phyloP scores from a whole-genome alignment of 2,329 filamentous ascomycete species.

The Epichloe gansuensis region DNA sequence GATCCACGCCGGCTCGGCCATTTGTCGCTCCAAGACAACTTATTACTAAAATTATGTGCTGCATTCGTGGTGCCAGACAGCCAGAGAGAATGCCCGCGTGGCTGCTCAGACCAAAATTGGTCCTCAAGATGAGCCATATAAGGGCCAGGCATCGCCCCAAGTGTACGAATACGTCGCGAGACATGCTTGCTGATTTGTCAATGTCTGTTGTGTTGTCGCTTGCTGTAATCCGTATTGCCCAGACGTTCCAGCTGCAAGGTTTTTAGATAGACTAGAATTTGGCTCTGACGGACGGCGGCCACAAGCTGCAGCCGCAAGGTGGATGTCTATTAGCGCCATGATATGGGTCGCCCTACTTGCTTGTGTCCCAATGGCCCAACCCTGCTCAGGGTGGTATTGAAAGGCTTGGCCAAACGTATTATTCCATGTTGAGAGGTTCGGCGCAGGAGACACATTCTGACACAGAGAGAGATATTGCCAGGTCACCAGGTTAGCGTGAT shows the following conservation, averaged over 20 bases:
- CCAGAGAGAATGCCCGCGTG: background rate
- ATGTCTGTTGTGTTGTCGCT: background rate
- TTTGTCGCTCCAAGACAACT: slow-evolving; percentile 1
- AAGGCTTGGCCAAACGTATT: slow-evolving; percentile 6
- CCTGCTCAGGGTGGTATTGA: slow-evolving; percentile 8
- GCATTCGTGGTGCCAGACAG: background rate
- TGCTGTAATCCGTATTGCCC: background rate
- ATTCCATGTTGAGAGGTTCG: slow-evolving; percentile 2
- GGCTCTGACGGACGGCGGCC: background rate
- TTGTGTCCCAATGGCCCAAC: slow-evolving; percentile 5
- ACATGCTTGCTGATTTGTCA: background rate
- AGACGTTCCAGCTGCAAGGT: slow-evolving; percentile 3
- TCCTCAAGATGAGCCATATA: background rate
- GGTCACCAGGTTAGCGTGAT: slow-evolving; percentile 1
- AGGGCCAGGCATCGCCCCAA: background rate
- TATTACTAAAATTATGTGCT: background rate
- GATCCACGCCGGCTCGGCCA: slow-evolving; percentile 4
- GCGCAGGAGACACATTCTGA: slow-evolving; percentile 1
- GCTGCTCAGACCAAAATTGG: background rate
- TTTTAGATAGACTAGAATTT: slow-evolving; percentile 2
- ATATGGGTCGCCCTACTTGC: slow-evolving; percentile 2
- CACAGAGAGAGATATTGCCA: background rate
- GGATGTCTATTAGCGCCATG: slow-evolving; percentile 5
- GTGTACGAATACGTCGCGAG: background rate
- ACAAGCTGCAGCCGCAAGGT: slow-evolving; percentile 2